Evolutionary conservation across 2,329 filamentous ascomycete genomes (phyloP), one percentile per base, ranked within the genome.

Genomic region (Calonectria pseudoturangicola): DNA sequence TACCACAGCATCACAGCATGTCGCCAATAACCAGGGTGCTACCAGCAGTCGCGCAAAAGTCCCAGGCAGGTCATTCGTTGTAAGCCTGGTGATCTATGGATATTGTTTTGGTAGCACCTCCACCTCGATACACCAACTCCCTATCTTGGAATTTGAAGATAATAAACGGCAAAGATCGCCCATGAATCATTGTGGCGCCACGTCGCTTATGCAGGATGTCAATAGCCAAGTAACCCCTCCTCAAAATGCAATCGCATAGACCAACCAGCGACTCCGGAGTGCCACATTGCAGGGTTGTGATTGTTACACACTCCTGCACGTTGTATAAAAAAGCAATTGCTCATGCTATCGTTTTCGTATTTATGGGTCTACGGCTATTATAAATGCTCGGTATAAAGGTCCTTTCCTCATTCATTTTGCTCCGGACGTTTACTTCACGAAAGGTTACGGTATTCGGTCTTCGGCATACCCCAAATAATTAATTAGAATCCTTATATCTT

Each of bases 201-300:
- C 4, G 13, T 60, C 54, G 54, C 54, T 60, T 60, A 60, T 60
- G 54, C 54, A 41, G 3, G 33, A 41, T 41, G 13, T 10, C 7
- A 10, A 15, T 16, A 25, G 18, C 54, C 54, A 12, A 60, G 36
- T 5, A 27, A 60, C 54, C 54, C 54, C 54, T 41, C 54, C 27
- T 12, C 8, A 27, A 41, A 27, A 8, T 21, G n/a, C n/a, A 41
- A 41, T 25, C n/a, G 10, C 15, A 9, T 58, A 27, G 21, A 58
- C 54, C 54, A 58, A 41, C 54, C 33, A 58, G 5, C 12, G 8
- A 36, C 33, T 10, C 3, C 12, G 13, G 7, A 7, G n/a, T 58
- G 54, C 39, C 25, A 25, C 54, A 41, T 27, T n/a, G 8, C 8
- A 16, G 12, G 54, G 54, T 41, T 39, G 54, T 39, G 18, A 27